Percentiles rank a stretch among this genome's conserved stretches.
phyloP scores from a whole-genome alignment of 441 rosid species.

The Pelargonium myrrhifolium region DNA sequence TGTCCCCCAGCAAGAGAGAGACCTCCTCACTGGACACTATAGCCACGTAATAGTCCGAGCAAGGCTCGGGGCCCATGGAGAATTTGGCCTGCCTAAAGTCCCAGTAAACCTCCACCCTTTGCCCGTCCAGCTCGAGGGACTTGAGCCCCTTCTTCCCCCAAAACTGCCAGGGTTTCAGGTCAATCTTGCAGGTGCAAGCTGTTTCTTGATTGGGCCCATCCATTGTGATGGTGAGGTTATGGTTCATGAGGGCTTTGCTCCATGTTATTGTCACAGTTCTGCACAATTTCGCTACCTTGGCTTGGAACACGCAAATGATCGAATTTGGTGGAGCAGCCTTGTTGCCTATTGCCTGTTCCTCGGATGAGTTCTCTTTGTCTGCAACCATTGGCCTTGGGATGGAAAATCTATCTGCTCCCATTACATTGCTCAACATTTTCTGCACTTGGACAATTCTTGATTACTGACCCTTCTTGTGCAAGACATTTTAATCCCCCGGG shows the following conservation, averaged over 20 bases:
- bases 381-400: conserved; percentile 15
- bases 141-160: conserved; percentile 74
- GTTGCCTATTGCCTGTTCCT: conserved; percentile 19
- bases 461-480: too few species aligned
- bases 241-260: conserved; percentile 42
- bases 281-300: conserved; percentile 30
- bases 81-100: conserved; percentile 67
- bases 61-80: conserved; percentile 49
- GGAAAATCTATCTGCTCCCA: conserved; percentile 12
- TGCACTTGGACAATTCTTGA: too few species aligned
- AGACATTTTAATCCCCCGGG: background rate
- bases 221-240: conserved; percentile 3
- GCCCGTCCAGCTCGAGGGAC: conserved; percentile 38
- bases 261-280: conserved; percentile 52
- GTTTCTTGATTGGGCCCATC: conserved; percentile 4
- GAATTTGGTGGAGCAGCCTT: conserved; percentile 25
- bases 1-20: conserved; percentile 50
- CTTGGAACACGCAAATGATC: conserved; percentile 40
- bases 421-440: conserved; percentile 19
- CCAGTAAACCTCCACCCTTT: conserved; percentile 53
- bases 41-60: conserved; percentile 56
- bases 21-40: conserved; percentile 42
- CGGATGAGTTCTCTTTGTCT: conserved; percentile 19
- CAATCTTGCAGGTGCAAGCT: conserved; percentile 41
- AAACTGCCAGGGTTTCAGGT: conserved; percentile 55